Evolutionary conservation across 345 rosid species (phyloP).

Genomic region (Ailanthus altissimus): DNA sequence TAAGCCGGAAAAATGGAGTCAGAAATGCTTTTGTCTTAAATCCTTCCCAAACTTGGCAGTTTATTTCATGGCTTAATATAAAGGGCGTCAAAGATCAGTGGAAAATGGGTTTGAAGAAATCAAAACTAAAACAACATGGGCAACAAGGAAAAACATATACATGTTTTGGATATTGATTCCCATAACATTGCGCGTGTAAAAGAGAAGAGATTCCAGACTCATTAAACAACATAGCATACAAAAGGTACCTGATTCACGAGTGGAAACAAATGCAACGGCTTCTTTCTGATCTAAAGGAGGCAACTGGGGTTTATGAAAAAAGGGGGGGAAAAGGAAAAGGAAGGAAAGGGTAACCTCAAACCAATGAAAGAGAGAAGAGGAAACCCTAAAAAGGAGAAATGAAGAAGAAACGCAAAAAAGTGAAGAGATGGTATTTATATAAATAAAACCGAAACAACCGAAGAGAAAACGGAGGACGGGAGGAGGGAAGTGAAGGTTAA

Average conservation of each 20-base stretch:
- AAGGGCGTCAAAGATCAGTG: background rate
- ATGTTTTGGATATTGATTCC: background rate
- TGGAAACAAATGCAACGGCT: background rate
- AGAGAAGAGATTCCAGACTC: background rate
- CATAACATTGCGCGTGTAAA: slow-evolving; percentile 16
- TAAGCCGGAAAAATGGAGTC: background rate
- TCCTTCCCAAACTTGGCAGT: background rate
- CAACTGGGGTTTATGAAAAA: background rate
- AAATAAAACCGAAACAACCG: slow-evolving; percentile 1
- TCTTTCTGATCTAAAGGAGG: too few relatives aligned
- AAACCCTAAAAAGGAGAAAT: slow-evolving; percentile 29
- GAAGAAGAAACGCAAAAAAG: background rate
- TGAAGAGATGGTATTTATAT: slow-evolving; percentile 13
- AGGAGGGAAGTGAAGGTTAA: slow-evolving; percentile 29
- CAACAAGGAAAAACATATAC: background rate
- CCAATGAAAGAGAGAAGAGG: background rate
- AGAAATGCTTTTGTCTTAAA: background rate
- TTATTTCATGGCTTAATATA: background rate
- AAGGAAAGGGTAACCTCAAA: background rate
- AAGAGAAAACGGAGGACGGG: too few relatives aligned
- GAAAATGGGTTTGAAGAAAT: background rate
- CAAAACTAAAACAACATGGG: background rate
- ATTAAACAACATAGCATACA: background rate
- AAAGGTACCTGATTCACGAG: slow-evolving; percentile 23
- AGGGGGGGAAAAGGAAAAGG: background rate